Conservation (phyloP, 2,329 filamentous ascomycete genomes). For the Aspergillus sergii region DNA sequence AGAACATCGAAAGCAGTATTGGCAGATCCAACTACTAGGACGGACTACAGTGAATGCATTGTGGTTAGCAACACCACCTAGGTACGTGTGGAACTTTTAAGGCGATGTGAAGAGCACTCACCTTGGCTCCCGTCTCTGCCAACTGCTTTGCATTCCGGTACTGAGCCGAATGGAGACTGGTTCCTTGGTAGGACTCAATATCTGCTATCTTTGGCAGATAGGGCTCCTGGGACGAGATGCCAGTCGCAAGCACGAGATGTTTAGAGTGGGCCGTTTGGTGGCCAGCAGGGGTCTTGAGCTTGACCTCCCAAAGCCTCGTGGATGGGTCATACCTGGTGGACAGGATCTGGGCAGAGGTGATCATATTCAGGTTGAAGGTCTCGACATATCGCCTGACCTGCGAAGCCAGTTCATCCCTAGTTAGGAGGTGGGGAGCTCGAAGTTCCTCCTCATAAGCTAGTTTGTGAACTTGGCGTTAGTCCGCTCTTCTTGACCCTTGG, state of each 20-base stretch:
- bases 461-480: not conserved
- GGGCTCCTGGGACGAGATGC: slow-evolving; percentile 21
- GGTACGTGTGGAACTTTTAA: too few species aligned
- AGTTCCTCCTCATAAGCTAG: slow-evolving; percentile 21
- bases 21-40: slow-evolving; percentile 49
- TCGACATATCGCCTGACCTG: slow-evolving; percentile 28
- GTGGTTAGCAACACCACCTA: not conserved
- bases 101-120: not conserved
- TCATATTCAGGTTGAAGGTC: slow-evolving; percentile 36
- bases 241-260: slow-evolving; percentile 24
- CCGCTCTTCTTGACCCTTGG: not conserved
- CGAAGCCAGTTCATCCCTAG: slow-evolving; percentile 17
- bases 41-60: slow-evolving; percentile 31
- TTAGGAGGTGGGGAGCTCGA: slow-evolving; percentile 17
- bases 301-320: slow-evolving; percentile 29
- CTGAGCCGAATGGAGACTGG: slow-evolving; percentile 18
- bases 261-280: slow-evolving; percentile 12
- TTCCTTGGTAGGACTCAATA: slow-evolving; percentile 15
- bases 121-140: slow-evolving; percentile 15
- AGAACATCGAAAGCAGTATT: slow-evolving; percentile 53
- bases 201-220: slow-evolving; percentile 17
- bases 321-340: slow-evolving; percentile 27
- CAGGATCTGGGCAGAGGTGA: slow-evolving; percentile 31
- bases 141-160: slow-evolving; percentile 16
- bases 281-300: slow-evolving; percentile 20